Conservation (phyloP, 176 grass and related monocot genomes). For the Echinochloa phyllopogon region DNA sequence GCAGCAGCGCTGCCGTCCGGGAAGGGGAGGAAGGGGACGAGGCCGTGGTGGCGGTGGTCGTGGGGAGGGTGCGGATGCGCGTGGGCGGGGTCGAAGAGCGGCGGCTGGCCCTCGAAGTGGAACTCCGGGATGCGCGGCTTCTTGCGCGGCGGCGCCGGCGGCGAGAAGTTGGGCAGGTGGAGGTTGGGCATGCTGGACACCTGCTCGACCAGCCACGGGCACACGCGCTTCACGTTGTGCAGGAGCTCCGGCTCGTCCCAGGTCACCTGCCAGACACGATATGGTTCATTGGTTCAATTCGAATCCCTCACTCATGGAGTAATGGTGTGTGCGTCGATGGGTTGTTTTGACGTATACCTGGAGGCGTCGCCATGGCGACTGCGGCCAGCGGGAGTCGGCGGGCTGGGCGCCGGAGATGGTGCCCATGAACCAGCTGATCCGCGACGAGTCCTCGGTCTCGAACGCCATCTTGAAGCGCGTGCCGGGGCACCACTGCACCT, state of each 20-base stretch:
- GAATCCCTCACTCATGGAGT: background rate
- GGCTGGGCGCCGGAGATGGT: slow-evolving; percentile 62
- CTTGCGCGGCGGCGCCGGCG: slow-evolving; percentile 52
- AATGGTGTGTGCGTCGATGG: background rate
- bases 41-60: slow-evolving; percentile 13
- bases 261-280: slow-evolving; percentile 49
- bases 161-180: slow-evolving; percentile 66
- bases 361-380: slow-evolving; percentile 82
- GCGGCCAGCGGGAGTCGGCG: slow-evolving; percentile 71
- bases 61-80: background rate
- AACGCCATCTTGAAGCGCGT: slow-evolving; percentile 98
- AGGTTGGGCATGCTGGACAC: slow-evolving; percentile 78
- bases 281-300: background rate
- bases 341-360: no score
- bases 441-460: slow-evolving; percentile 89
- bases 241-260: slow-evolving; percentile 96
- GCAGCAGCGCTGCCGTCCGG: slow-evolving; percentile 58
- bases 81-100: slow-evolving; percentile 34
- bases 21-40: slow-evolving; percentile 56
- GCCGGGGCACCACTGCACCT: slow-evolving; percentile 66
- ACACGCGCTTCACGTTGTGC: slow-evolving; percentile 86
- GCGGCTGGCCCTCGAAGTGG: slow-evolving; percentile 51
- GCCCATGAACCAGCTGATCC: slow-evolving; percentile 99
- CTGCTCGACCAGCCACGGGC: slow-evolving; percentile 85
- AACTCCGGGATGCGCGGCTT: slow-evolving; percentile 70